Percentiles rank a stretch among this genome's conserved stretches.
Evolutionary conservation across 164 flowering plant genomes (phyloP).

Genomic region (Tetracentron sinense): DNA sequence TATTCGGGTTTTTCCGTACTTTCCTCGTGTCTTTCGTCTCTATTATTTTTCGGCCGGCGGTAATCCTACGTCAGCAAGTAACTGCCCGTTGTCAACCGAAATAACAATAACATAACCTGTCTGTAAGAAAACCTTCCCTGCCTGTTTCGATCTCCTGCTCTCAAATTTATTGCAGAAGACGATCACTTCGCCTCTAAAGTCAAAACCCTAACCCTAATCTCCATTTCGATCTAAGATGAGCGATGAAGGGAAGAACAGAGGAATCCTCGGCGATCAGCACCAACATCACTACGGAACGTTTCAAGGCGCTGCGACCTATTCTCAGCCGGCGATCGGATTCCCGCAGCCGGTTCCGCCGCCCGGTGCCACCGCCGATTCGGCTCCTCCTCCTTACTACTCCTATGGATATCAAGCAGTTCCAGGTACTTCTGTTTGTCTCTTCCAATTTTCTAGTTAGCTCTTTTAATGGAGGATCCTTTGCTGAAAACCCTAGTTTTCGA

Average conservation of each 20-base stretch:
- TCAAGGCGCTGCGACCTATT: slow-evolving; percentile 46
- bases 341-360: slow-evolving; percentile 73
- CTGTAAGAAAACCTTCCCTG: neutral
- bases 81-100: neutral
- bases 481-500: neutral
- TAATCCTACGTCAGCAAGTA: too few species aligned
- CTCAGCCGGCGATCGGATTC: slow-evolving; percentile 42
- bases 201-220: neutral
- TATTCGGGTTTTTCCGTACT: too few species aligned
- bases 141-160: neutral
- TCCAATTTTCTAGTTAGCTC: neutral
- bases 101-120: neutral
- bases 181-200: neutral
- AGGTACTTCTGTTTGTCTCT: slow-evolving; percentile 23
- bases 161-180: neutral
- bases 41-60: too few species aligned
- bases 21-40: too few species aligned
- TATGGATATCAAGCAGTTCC: slow-evolving; percentile 57
- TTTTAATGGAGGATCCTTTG: neutral
- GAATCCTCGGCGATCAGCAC: slow-evolving; percentile 11
- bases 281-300: slow-evolving; percentile 46
- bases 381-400: slow-evolving; percentile 32
- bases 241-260: slow-evolving; percentile 2
- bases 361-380: slow-evolving; percentile 29
- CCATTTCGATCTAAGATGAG: slow-evolving; percentile 1